These are phyloP conservation scores for Chlamydomonas eustigma DNA, from an alignment of 139 green algal genomes.

Conservation along the genomic window DNA sequence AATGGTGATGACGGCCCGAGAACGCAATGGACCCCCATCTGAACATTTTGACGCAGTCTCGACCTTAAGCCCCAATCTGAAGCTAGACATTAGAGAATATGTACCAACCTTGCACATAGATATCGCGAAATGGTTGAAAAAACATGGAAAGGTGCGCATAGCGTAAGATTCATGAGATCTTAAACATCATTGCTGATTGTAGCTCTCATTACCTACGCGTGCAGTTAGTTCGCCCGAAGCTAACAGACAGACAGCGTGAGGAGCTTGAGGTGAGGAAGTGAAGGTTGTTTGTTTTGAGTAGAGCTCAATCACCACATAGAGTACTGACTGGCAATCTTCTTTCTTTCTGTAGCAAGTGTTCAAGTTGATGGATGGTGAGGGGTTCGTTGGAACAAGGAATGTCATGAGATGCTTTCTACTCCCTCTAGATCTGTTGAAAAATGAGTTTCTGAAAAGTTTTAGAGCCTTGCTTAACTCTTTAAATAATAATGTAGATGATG, in stretches of 20 bases:
- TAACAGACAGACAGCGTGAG: slow-evolving; percentile 49
- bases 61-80: too few species aligned
- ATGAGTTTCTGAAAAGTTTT: neutral
- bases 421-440: neutral
- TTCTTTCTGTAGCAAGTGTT: neutral
- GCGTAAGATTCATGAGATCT: neutral
- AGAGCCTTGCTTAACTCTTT: too few species aligned
- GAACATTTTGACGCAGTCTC: too few species aligned
- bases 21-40: too few species aligned
- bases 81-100: neutral
- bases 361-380: slow-evolving; percentile 2
- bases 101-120: neutral
- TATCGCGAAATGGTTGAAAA: neutral
- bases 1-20: too few species aligned
- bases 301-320: too few species aligned
- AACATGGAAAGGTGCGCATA: neutral
- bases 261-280: slow-evolving; percentile 29
- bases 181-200: neutral
- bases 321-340: slow-evolving; percentile 3
- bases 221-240: slow-evolving; percentile 45
- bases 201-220: neutral
- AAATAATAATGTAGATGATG: slow-evolving; percentile 44
- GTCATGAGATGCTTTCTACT: neutral
- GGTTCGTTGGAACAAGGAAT: neutral
- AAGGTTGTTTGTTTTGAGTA: neutral